Percentiles rank a stretch among this genome's conserved stretches.
Conservation (phyloP, 139 green algal genomes). For the Trebouxia sp. region DNA sequence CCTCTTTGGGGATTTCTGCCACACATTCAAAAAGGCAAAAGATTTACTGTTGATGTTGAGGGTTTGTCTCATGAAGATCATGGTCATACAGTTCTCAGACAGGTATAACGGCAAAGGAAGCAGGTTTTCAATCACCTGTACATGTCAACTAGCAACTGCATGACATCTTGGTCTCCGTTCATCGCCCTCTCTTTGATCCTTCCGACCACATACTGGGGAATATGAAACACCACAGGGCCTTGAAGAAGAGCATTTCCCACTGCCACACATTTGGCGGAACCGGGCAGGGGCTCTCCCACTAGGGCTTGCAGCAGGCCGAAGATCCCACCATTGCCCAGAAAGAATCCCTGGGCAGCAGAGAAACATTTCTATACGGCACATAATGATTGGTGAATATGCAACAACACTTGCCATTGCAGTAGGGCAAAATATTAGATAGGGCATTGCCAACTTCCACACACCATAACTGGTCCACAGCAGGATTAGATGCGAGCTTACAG, state of each 20-base stretch:
- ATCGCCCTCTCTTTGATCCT: constrained; percentile 3
- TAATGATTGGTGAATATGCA: neutral
- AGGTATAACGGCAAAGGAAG: neutral
- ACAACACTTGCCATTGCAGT: no score
- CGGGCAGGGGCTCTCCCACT: constrained; percentile 36
- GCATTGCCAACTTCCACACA: no score
- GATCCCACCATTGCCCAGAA: constrained; percentile 45
- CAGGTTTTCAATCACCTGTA: constrained; percentile 21
- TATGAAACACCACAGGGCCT: constrained; percentile 45
- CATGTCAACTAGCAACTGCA: constrained; percentile 38
- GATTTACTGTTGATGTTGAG: no score
- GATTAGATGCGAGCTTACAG: no score
- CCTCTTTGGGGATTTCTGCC: no score
- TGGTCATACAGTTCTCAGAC: neutral
- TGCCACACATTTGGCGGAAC: constrained; percentile 29
- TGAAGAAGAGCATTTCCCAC: constrained; percentile 45
- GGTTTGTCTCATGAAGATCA: no score
- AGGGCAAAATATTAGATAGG: no score
- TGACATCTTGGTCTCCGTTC: neutral
- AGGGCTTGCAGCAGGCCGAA: constrained; percentile 48
- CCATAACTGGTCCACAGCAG: no score
- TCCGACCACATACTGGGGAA: constrained; percentile 35
- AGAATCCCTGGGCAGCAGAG: constrained; percentile 38
- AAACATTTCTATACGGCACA: neutral
- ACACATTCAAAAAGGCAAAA: no score